These are phyloP conservation scores for Eucalyptus sp. DNA, from an alignment of 345 rosid species.

Conservation along the genomic window DNA sequence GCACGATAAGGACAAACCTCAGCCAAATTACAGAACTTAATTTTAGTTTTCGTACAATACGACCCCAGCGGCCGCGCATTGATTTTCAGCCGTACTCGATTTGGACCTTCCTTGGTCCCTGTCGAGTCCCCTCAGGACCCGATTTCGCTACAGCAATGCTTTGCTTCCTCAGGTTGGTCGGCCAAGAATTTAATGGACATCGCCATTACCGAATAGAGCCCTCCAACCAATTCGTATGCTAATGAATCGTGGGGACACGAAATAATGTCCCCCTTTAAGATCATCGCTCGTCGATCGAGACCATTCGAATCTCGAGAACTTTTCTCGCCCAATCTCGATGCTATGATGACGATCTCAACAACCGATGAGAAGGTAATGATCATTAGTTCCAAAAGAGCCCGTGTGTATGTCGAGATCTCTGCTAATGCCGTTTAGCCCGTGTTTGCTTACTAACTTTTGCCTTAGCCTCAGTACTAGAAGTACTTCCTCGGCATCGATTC, in stretches of 20 bases:
- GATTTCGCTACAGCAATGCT: neutral
- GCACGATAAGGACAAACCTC: neutral
- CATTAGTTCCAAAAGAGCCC: neutral
- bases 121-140: neutral
- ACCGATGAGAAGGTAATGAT: neutral
- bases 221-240: neutral
- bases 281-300: neutral
- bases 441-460: neutral
- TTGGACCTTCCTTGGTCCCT: neutral
- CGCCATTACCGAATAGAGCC: neutral
- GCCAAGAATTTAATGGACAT: neutral
- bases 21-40: neutral
- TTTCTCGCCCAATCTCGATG: neutral
- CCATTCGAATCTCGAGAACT: neutral
- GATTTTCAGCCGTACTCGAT: neutral
- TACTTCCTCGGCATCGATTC: neutral
- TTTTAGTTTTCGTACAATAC: neutral
- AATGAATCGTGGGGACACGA: neutral
- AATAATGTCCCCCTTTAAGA: neutral
- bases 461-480: neutral
- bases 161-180: neutral
- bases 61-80: neutral
- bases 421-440: neutral
- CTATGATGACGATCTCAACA: neutral
- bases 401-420: neutral